Evolutionary conservation across 805 yeast genomes (phyloP), one percentile per base, ranked within the genome.

Genomic region (Candida patagonica): DNA sequence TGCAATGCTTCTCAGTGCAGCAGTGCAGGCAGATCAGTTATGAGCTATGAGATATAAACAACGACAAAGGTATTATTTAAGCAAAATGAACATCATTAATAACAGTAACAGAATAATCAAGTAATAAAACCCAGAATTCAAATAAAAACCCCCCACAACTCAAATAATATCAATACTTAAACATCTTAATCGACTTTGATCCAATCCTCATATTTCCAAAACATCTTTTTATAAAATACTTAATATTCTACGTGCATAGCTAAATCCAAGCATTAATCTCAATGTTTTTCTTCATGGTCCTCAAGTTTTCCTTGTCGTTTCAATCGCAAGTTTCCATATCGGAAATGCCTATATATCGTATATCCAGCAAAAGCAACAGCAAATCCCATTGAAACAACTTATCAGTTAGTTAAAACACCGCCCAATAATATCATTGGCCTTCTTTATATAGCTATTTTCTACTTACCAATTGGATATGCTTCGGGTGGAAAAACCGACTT

Each of bases 401-500:
- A 27, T 16, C 3, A 35, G 17, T 15, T 10, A 16, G 23, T 40
- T 13, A 13, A 12, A 19, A 35, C 13, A 13, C 36, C 12, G 6
- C 12, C 4, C 12, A 22, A 32, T 16, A 16, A 19, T 20, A 20
- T n/a, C 13, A 26, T n/a, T 7, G 19, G 38, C n/a, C 36, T 20
- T 15, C n/a, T 9, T 20, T 23, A 7, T 6, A 8, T 5, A 21
- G 17, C 10, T 13, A 8, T 9, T 8, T 9, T n/a, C 22, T 16
- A 51, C 56, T 42, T 48, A 53, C 57, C 47, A 36, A 55, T 44
- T 37, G 60, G 60, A 41, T 53, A 54, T 30, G 49, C 46, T 36
- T 55, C 60, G 31, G 50, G 59, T 20, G 60, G 60, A 24, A 52
- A 39, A 6, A 22, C 45, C 40, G 15, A 30, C 33, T 40, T 41